Percentiles rank a stretch among this genome's conserved stretches.
phyloP scores from a whole-genome alignment of 2,329 filamentous ascomycete genomes.

The Stenocarpella maydis region DNA sequence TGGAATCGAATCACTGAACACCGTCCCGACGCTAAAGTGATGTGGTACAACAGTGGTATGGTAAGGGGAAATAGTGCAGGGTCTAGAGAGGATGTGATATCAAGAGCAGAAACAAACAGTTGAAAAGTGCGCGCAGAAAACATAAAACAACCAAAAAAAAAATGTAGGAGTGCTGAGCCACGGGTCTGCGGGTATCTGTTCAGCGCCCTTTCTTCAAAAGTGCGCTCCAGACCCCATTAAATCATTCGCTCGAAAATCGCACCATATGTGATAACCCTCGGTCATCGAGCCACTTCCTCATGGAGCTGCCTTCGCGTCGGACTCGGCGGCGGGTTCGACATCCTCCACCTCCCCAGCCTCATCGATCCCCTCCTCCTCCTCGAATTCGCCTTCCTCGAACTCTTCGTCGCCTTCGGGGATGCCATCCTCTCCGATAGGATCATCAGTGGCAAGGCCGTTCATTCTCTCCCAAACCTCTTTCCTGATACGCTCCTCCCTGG shows the following conservation, averaged over 20 bases:
- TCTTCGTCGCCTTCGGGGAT: constrained; percentile 37
- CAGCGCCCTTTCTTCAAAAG: not conserved
- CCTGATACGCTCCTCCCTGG: constrained; percentile 86
- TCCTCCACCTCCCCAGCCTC: constrained; percentile 24
- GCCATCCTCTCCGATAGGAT: constrained; percentile 49
- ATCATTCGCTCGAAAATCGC: constrained; percentile 15
- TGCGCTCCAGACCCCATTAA: constrained; percentile 2
- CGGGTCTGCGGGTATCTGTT: constrained; percentile 19
- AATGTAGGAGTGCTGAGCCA: constrained; percentile 11
- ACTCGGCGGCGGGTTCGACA: constrained; percentile 17
- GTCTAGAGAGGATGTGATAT: constrained; percentile 24
- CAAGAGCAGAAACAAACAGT: constrained; percentile 21
- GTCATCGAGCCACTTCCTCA: constrained; percentile 2
- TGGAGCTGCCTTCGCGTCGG: constrained; percentile 21
- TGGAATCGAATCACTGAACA: constrained; percentile 25
- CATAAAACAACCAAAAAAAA: constrained; percentile 9
- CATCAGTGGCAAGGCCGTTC: constrained; percentile 63
- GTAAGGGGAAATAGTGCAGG: constrained; percentile 23
- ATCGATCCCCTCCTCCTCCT: constrained; percentile 13
- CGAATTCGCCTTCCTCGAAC: constrained; percentile 20
- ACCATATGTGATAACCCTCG: not conserved
- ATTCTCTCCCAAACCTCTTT: constrained; percentile 78
- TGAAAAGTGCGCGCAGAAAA: not conserved
- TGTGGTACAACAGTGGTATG: constrained; percentile 18
- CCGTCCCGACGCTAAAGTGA: constrained; percentile 26